Conservation (phyloP, 2,329 filamentous ascomycete species). For the Fusarium incarnatum region DNA sequence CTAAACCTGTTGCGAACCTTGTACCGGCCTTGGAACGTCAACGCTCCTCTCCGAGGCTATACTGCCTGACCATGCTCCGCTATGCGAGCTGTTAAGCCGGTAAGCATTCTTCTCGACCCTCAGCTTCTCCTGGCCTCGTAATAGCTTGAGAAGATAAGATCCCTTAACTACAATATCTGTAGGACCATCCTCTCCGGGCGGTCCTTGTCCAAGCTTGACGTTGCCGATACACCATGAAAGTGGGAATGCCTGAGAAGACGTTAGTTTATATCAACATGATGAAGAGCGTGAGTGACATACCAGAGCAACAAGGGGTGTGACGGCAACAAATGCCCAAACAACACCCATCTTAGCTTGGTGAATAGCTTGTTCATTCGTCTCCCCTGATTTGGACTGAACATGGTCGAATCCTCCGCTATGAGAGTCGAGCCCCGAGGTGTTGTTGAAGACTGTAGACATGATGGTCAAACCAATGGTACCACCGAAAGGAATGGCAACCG, state of each 20-base stretch:
- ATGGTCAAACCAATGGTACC: constrained; percentile 74
- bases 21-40: constrained; percentile 8
- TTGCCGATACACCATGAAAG: constrained; percentile 49
- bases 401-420: constrained; percentile 42
- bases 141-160: constrained; percentile 46
- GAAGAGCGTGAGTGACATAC: constrained; percentile 42
- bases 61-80: constrained; percentile 12
- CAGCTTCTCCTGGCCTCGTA: constrained; percentile 33
- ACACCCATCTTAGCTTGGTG: constrained; percentile 61
- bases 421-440: constrained; percentile 54
- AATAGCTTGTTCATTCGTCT: constrained; percentile 30
- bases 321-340: constrained; percentile 73
- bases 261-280: constrained; percentile 6
- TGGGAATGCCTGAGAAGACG: constrained; percentile 40
- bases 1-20: constrained; percentile 15
- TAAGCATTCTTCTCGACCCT: constrained; percentile 30
- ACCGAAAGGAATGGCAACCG: constrained; percentile 70
- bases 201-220: constrained; percentile 46
- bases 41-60: background rate
- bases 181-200: constrained; percentile 44
- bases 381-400: constrained; percentile 30
- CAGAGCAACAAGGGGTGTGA: constrained; percentile 67
- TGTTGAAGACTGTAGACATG: constrained; percentile 78
- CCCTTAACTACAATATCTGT: constrained; percentile 48
- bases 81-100: constrained; percentile 29